These are phyloP conservation scores for Spiraea crenata DNA, from an alignment of 331 rosid species.

Conservation along the genomic window DNA sequence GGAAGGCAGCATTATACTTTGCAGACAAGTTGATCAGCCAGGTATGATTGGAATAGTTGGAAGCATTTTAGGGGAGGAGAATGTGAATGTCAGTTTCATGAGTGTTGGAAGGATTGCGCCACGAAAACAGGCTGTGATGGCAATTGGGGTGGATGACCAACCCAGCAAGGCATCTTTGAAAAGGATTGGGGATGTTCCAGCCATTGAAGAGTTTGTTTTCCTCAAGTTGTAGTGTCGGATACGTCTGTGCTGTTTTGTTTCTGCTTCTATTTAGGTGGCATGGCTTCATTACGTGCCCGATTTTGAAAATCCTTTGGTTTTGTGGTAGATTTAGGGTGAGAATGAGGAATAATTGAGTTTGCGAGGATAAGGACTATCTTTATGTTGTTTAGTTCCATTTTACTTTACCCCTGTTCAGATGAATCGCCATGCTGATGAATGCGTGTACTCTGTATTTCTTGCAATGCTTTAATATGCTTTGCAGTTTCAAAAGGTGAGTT, in stretches of 20 bases:
- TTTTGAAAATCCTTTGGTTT: constrained; percentile 40
- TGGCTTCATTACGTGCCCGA: constrained; percentile 24
- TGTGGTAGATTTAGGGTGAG: constrained; percentile 31
- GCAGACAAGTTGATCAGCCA: constrained; percentile 98
- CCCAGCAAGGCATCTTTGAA: constrained; percentile 70
- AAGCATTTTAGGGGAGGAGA: constrained; percentile 84
- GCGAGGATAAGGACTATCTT: neutral
- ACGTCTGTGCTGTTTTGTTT: neutral
- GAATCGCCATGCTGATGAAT: neutral
- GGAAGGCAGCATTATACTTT: constrained; percentile 89
- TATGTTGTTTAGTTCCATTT: neutral
- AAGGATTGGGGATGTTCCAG: constrained; percentile 84
- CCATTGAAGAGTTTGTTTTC: constrained; percentile 88
- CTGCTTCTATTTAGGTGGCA: constrained; percentile 15
- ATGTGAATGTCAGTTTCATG: constrained; percentile 92
- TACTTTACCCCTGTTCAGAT: neutral
- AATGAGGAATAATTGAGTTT: constrained; percentile 18
- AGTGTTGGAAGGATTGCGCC: constrained; percentile 97
- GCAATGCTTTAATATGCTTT: neutral
- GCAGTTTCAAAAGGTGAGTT: neutral
- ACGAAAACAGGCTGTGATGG: constrained; percentile 97
- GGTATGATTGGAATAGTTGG: constrained; percentile 94
- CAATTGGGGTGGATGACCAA: constrained; percentile 91
- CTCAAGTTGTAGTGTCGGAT: constrained; percentile 62
- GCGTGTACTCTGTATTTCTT: neutral